Evolutionary conservation across 139 green algal genomes (phyloP).

Genomic region (Pedinophyceae sp.): DNA sequence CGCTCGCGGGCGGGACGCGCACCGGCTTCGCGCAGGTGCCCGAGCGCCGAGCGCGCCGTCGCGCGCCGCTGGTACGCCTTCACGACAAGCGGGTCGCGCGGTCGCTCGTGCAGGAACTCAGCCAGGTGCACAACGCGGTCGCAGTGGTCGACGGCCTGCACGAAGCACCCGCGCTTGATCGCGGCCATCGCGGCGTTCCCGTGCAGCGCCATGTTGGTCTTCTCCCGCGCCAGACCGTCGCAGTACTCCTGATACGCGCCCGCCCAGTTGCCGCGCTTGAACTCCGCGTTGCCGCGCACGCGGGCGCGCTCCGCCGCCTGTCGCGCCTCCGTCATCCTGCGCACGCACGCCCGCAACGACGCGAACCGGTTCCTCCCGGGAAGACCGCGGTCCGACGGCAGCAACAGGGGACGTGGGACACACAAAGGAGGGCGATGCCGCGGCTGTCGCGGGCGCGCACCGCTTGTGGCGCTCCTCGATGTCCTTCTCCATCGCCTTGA

Average conservation of each 20-base stretch:
- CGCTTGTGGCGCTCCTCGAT: constrained; percentile 50
- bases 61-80: constrained; percentile 35
- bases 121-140: constrained; percentile 48
- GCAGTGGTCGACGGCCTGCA: constrained; percentile 60
- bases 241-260: constrained; percentile 53
- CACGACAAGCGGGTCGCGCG: constrained; percentile 28
- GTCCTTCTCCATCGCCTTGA: constrained; percentile 60
- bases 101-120: constrained; percentile 38
- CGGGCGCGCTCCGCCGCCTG: constrained; percentile 46
- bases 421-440: too few relatives aligned
- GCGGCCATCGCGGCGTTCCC: constrained; percentile 54
- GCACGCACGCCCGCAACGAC: too few relatives aligned
- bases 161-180: constrained; percentile 49
- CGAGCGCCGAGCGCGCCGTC: constrained; percentile 11
- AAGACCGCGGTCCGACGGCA: too few relatives aligned
- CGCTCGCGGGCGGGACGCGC: too few relatives aligned
- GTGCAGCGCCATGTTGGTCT: constrained; percentile 51
- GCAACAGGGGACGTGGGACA: too few relatives aligned
- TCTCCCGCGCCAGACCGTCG: constrained; percentile 39
- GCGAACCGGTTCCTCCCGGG: too few relatives aligned
- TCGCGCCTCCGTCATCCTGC: constrained; percentile 45
- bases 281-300: constrained; percentile 40
- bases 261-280: constrained; percentile 24
- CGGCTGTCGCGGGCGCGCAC: too few relatives aligned
- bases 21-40: constrained; percentile 17